Percentiles rank a stretch among this genome's conserved stretches.
phyloP scores from a whole-genome alignment of 2,329 filamentous ascomycete genomes.

The Exophiala alcalophila region DNA sequence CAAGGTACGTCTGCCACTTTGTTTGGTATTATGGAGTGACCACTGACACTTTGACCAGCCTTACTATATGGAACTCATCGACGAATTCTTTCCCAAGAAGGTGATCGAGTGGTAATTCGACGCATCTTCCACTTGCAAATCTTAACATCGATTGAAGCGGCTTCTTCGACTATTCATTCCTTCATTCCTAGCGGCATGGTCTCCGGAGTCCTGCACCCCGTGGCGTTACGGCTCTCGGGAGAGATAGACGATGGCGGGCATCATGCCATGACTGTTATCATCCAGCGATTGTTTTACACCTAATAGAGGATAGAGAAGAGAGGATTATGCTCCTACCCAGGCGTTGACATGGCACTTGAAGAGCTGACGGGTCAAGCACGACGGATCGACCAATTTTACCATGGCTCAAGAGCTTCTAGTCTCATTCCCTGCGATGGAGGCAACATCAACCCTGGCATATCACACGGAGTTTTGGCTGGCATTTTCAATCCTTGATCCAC shows the following conservation, averaged over 20 bases:
- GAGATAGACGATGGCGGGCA: too few species aligned
- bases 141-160: not conserved
- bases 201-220: not conserved
- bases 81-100: slow-evolving; percentile 69
- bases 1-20: slow-evolving; percentile 53
- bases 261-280: too few species aligned
- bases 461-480: not conserved
- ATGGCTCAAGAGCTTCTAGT: too few species aligned
- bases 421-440: too few species aligned
- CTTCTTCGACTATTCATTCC: not conserved
- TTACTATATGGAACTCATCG: slow-evolving; percentile 71
- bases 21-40: not conserved
- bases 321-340: too few species aligned
- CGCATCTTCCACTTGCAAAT: not conserved
- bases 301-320: too few species aligned
- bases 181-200: not conserved
- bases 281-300: too few species aligned
- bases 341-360: too few species aligned
- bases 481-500: not conserved
- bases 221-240: too few species aligned
- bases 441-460: too few species aligned
- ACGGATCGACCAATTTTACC: too few species aligned
- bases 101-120: slow-evolving; percentile 64
- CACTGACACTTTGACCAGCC: slow-evolving; percentile 44
- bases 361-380: too few species aligned